Evolutionary conservation across 768 basidiomycete species (phyloP), one percentile per base, ranked within the genome.

Genomic region (Pulveroboletus frians): DNA sequence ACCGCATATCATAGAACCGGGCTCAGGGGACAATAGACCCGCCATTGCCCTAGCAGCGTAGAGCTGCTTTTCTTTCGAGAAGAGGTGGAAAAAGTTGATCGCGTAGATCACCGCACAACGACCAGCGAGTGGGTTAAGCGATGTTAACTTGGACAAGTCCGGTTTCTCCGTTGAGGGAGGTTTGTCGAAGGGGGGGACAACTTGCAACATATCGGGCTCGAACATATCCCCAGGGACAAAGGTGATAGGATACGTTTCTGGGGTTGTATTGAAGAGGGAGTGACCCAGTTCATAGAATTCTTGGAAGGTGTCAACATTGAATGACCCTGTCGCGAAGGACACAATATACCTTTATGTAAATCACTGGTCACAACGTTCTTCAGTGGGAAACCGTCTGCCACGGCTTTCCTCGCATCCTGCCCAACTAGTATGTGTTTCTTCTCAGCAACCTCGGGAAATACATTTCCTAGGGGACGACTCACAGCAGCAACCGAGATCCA

Each of bases 201-300:
- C 66, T 9, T 50, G 50, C 20, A 84, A 69, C 23, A 77, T 64
- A 0, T 57, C 46, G 11, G 73, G 62, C 47, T 83, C 73, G 34
- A 86, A 76, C 0, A 66, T 71, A 49, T 86, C 76, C 1, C 84
- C 85, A 1, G 71, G 56, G 21, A 86, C 48, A 60, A 85, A 83
- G 0, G 64, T 62, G 73, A 14, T 35, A 0, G 80, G 78, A 58
- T 80, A 85, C 0, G 73, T 69, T 36, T 71, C 71, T 0, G 76
- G 73, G 0, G 76, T 79, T 2, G 77, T 74, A 36, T 63, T 76
- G 70, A 85, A 88, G 15, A 87, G 69, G 27, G 76, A 71, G 49
- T 85, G 82, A 1, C 83, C 82, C 7, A 76, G 63, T 2, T 77
- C 69, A 76, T 78, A 79, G 51, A 79, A 85, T 3, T 65, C 83